Base-by-base conservation (phyloP, 768 basidiomycete species). In the Pleurotus tuoliensis region DNA sequence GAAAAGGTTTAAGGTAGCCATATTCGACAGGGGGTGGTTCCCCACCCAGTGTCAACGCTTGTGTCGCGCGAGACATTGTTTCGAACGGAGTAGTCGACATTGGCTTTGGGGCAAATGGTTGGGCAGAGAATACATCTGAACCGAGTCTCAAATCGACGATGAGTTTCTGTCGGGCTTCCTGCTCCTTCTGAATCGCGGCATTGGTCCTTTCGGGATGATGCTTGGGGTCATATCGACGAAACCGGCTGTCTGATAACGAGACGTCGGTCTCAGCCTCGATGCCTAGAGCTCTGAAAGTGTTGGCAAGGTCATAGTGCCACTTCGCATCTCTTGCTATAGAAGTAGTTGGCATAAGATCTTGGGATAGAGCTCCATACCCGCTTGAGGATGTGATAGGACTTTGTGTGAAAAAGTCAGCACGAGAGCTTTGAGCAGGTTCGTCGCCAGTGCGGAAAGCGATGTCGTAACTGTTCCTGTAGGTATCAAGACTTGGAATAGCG, bases 111-210 rank as follows among this genome's bases (percentile, higher is more conserved):
- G 68, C 56, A 52, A 85, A 70, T 9, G 75, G 62, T 6, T 70
- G 73, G 3, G 76, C 64, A 12, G 84, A 82, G 61, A 80, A 88
- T 15, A 87, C 71, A 59, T 84, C 76, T 4, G 69, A 69, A 1
- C 88, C 83, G 30, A 92, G 70, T 13, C 73, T 69, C 30, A 92
- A 72, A 66, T 92, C 89, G 39, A 87, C 61, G 18, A 79, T 75
- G 2, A 92, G 66, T 62, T 87, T 81, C 56, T 88, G 80, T 22
- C 81, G 76, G 3, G 86, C 82, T 47, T 79, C 75, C 8, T 68
- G 68, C 65, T 89, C 82, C 59, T 75, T 73, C 56, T 73, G 74
- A 7, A 76, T 59, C 7, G 80, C 80, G 43, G 66, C 52, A 0
- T 65, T 64, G 5, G 80, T 67, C n/a, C 71, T 71, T 15, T 74